A percentile compares a stretch with the other conserved stretches of the same genome.
phyloP scores from a whole-genome alignment of 495 filamentous ascomycete genomes.

The Bathelium albidoporum region DNA sequence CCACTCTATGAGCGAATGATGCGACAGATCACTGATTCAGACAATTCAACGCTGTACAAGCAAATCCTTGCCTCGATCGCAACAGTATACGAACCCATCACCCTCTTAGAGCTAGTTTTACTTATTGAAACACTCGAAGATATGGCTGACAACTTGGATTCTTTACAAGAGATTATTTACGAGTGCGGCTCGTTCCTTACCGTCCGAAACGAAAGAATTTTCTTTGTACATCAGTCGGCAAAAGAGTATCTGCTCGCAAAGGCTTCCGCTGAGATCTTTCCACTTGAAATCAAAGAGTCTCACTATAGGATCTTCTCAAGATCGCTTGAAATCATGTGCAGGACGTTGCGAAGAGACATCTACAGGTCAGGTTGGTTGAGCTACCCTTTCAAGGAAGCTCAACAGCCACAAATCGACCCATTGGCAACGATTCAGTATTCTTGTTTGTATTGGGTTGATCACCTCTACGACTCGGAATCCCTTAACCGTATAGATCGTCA shows the following conservation, averaged over 20 bases:
- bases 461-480: not conserved
- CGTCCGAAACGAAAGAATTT: not conserved
- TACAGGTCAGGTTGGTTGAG: not conserved
- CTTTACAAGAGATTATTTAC: not conserved
- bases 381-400: not conserved
- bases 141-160: not conserved
- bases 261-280: not conserved
- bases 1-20: not conserved
- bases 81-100: not conserved
- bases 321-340: not conserved
- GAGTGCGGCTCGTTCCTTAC: not conserved
- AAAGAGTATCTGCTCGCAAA: not conserved
- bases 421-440: not conserved
- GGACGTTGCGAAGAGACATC: not conserved
- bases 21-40: not conserved
- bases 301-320: not conserved
- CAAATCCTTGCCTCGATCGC: not conserved
- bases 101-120: not conserved
- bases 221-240: not conserved
- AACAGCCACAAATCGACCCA: not conserved
- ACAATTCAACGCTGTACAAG: not conserved
- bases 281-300: not conserved
- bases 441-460: not conserved
- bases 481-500: not conserved
- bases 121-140: not conserved